phyloP scores from a whole-genome alignment of 768 basidiomycete genomes.

The Galerina sulciceps region DNA sequence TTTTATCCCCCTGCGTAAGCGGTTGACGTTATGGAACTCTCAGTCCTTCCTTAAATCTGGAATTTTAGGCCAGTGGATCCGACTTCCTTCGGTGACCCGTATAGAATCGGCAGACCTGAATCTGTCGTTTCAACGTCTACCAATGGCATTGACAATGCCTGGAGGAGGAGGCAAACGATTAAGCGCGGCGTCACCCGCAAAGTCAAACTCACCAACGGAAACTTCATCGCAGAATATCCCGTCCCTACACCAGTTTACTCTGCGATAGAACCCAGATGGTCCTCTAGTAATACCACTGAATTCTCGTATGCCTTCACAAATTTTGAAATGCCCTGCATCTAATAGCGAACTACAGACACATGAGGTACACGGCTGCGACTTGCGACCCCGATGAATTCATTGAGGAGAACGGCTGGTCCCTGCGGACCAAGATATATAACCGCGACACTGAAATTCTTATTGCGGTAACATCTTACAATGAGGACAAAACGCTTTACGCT shows the following conservation, averaged over 20 bases:
- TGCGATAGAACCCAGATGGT: slow-evolving; percentile 82
- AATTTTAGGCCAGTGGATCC: slow-evolving; percentile 53
- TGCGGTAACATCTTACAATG: slow-evolving; percentile 92
- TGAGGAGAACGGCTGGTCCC: slow-evolving; percentile 79
- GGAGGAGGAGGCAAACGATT: slow-evolving; percentile 85
- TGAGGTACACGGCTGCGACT: slow-evolving; percentile 93
- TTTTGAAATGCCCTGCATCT: background rate
- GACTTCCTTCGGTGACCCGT: slow-evolving; percentile 69
- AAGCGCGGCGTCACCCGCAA: slow-evolving; percentile 92
- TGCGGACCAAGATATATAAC: slow-evolving; percentile 84
- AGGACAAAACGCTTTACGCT: slow-evolving; percentile 90
- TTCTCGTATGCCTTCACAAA: slow-evolving; percentile 71
- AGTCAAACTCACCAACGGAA: slow-evolving; percentile 91
- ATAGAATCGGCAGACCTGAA: slow-evolving; percentile 46
- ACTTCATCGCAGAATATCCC: slow-evolving; percentile 89
- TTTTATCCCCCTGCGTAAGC: slow-evolving; percentile 80
- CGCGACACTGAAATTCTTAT: slow-evolving; percentile 93
- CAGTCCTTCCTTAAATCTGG: slow-evolving; percentile 8
- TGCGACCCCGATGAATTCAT: slow-evolving; percentile 90
- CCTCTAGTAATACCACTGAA: slow-evolving; percentile 76
- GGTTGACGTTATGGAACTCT: background rate
- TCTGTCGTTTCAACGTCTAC: slow-evolving; percentile 59
- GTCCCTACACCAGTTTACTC: slow-evolving; percentile 85
- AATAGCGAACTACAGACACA: slow-evolving; percentile 55
- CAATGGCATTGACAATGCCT: slow-evolving; percentile 62